Conservation (phyloP, 1,284 basidiomycete genomes). For the Testicularia cyperi region DNA sequence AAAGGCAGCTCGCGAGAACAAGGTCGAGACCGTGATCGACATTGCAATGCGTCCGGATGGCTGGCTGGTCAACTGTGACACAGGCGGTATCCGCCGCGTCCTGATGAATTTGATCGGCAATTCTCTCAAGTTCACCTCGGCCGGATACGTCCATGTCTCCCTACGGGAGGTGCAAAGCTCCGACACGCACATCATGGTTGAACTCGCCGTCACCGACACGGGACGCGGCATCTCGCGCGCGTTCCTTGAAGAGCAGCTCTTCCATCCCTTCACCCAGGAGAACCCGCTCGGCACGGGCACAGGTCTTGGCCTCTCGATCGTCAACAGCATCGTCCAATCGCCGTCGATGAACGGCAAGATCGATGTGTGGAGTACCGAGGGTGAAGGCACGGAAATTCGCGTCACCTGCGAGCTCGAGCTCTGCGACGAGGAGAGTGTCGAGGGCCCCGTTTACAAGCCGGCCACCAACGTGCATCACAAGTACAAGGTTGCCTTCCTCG, state of each 20-base stretch:
- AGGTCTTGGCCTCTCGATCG: constrained; percentile 92
- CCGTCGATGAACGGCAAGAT: constrained; percentile 80
- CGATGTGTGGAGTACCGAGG: constrained; percentile 84
- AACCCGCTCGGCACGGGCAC: constrained; percentile 89
- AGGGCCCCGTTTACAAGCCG: constrained; percentile 60
- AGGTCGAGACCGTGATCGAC: constrained; percentile 85
- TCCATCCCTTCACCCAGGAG: constrained; percentile 90
- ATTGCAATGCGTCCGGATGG: constrained; percentile 74
- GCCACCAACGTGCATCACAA: constrained; percentile 62
- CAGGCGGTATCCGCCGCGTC: constrained; percentile 84
- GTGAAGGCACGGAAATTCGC: constrained; percentile 87
- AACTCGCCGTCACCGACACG: constrained; percentile 83
- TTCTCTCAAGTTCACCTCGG: constrained; percentile 84
- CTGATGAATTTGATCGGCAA: constrained; percentile 94
- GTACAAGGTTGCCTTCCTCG: constrained; percentile 71
- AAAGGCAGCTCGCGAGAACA: constrained; percentile 41
- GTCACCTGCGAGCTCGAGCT: constrained; percentile 79
- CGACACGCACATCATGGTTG: constrained; percentile 71
- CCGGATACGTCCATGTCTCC: constrained; percentile 83
- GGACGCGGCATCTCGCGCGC: constrained; percentile 68
- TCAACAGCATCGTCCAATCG: constrained; percentile 85
- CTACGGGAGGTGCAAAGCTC: constrained; percentile 71
- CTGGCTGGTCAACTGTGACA: constrained; percentile 86
- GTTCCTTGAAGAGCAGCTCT: constrained; percentile 76
- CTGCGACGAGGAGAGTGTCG: constrained; percentile 39